These are phyloP conservation scores for Malus orientalis DNA, from an alignment of 306 rosid genomes.

Conservation along the genomic window DNA sequence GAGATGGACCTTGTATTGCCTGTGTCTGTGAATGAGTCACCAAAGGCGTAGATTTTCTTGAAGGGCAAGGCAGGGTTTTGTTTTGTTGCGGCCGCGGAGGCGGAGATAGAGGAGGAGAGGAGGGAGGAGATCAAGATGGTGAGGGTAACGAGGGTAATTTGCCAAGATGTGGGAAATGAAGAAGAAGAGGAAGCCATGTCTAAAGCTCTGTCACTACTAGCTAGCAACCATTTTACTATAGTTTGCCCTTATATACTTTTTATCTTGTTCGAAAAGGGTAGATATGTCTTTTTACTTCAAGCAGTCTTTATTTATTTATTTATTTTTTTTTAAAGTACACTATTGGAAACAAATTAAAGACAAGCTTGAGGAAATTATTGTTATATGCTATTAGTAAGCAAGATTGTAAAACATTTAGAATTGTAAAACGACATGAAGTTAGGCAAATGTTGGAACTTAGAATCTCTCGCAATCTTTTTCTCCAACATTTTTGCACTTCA, in stretches of 20 bases:
- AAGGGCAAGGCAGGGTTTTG: constrained; percentile 32
- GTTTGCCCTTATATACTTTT: not conserved
- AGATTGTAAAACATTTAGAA: not conserved
- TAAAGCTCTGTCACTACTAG: not conserved
- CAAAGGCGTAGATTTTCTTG: constrained; percentile 73
- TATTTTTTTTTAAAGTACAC: too few relatives aligned
- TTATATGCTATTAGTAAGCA: not conserved
- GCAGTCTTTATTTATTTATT: too few relatives aligned
- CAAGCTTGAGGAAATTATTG: not conserved
- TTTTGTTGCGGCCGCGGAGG: constrained; percentile 5
- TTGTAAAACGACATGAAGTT: not conserved
- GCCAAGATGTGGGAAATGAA: not conserved
- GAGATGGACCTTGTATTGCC: constrained; percentile 63
- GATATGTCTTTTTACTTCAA: not conserved
- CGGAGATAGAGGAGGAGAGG: constrained; percentile 21
- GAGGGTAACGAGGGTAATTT: constrained; percentile 7
- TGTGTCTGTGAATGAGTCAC: constrained; percentile 92
- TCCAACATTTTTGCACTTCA: too few relatives aligned
- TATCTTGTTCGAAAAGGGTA: not conserved
- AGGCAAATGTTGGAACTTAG: too few relatives aligned
- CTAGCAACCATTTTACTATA: not conserved
- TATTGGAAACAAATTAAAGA: not conserved
- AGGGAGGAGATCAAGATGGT: constrained; percentile 20
- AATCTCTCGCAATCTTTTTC: too few relatives aligned
- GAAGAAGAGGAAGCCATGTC: constrained; percentile 23